Evolutionary conservation across 768 basidiomycete genomes (phyloP).

Genomic region (Sporobolomyces pararoseus): DNA sequence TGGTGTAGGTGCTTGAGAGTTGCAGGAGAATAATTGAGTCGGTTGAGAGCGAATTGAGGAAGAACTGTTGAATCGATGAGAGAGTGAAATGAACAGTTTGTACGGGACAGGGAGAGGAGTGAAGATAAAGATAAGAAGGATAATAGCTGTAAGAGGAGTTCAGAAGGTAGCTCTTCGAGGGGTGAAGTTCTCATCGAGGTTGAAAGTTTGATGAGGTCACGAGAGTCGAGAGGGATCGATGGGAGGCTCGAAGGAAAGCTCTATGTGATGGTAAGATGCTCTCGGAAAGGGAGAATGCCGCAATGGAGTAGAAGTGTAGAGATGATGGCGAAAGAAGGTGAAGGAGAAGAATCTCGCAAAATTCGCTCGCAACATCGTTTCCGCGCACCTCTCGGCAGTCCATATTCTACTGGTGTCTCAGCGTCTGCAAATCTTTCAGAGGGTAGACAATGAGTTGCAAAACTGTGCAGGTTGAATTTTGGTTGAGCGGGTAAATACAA

Average conservation of each 20-base stretch:
- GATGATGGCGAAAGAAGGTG: too few species aligned
- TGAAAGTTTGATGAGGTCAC: constrained; percentile 58
- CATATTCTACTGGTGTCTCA: too few species aligned
- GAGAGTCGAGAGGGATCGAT: not conserved
- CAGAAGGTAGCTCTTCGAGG: constrained; percentile 11
- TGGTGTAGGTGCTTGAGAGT: constrained; percentile 11
- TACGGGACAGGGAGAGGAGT: constrained; percentile 8
- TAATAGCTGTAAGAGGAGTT: constrained; percentile 17
- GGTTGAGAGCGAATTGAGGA: not conserved
- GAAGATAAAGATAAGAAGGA: not conserved
- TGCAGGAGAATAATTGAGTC: not conserved
- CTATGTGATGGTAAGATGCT: too few species aligned
- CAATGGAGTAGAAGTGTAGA: too few species aligned
- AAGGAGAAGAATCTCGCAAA: not conserved
- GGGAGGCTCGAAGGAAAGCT: not conserved
- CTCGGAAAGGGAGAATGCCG: too few species aligned
- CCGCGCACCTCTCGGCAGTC: too few species aligned
- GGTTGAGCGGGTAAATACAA: constrained; percentile 50
- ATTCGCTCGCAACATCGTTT: too few species aligned
- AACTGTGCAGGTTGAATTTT: not conserved
- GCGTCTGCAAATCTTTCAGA: not conserved
- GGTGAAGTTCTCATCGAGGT: constrained; percentile 47
- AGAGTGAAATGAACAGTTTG: not conserved
- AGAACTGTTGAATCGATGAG: not conserved
- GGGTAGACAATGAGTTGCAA: not conserved